These are phyloP conservation scores for Epichloe glyceriae DNA, from an alignment of 2,329 filamentous ascomycete species.

Conservation along the genomic window DNA sequence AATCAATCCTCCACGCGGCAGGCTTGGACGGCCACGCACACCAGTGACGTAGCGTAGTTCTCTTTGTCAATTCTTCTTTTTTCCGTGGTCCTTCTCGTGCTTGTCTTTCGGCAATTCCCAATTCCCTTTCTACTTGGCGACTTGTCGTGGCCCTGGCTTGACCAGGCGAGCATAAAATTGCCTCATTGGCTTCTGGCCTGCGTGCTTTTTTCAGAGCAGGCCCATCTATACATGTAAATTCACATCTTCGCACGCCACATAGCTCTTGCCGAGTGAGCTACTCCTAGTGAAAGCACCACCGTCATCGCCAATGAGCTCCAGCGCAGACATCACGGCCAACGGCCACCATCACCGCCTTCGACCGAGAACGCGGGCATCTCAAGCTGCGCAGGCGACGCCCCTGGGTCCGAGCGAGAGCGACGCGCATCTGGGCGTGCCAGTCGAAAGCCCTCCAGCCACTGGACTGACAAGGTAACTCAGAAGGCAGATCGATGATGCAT, in stretches of 20 bases:
- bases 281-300: not conserved
- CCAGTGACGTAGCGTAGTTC: too few species aligned
- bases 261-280: too few species aligned
- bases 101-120: not conserved
- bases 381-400: slow-evolving; percentile 30
- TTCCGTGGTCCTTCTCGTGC: too few species aligned
- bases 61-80: too few species aligned
- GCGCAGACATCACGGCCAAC: slow-evolving; percentile 16
- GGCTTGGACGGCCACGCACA: too few species aligned
- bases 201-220: too few species aligned
- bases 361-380: slow-evolving; percentile 38
- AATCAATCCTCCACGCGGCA: too few species aligned
- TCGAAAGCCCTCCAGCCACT: slow-evolving; percentile 24
- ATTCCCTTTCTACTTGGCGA: not conserved
- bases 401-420: slow-evolving; percentile 22
- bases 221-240: too few species aligned
- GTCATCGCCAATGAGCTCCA: slow-evolving; percentile 16
- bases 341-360: slow-evolving; percentile 27
- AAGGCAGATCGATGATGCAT: too few species aligned
- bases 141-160: not conserved
- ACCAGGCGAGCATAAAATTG: not conserved
- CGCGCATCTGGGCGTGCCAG: slow-evolving; percentile 17
- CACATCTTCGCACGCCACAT: not conserved
- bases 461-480: slow-evolving; percentile 31
- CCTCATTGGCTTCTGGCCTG: too few species aligned